These are phyloP conservation scores for Yarrowia alimentaria DNA, from an alignment of 805 yeast species.

Conservation along the genomic window DNA sequence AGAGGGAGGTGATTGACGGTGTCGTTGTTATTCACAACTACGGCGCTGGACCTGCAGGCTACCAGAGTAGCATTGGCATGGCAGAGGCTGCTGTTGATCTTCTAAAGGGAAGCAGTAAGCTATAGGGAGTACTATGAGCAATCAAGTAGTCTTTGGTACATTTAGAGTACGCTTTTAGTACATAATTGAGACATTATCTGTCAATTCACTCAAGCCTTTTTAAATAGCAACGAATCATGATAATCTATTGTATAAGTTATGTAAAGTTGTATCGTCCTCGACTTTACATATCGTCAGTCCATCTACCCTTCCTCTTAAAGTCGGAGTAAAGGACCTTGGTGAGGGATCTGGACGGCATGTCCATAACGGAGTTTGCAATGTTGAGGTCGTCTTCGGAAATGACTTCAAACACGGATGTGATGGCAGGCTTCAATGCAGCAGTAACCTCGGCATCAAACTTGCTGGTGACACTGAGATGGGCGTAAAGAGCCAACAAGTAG, in stretches of 20 bases:
- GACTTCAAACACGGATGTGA: conserved; percentile 65
- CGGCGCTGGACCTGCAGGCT: conserved; percentile 78
- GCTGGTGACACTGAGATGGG: conserved; percentile 51
- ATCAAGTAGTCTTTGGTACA: too few relatives aligned
- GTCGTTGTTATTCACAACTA: conserved; percentile 63
- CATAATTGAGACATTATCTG: too few relatives aligned
- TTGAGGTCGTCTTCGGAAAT: conserved; percentile 65
- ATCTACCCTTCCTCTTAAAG: conserved; percentile 74
- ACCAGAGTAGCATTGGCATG: conserved; percentile 68
- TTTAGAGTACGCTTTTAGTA: too few relatives aligned
- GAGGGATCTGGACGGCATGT: conserved; percentile 64
- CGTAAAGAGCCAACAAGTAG: conserved; percentile 56
- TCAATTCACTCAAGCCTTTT: too few relatives aligned
- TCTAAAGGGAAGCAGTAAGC: conserved; percentile 4
- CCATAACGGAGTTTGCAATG: conserved; percentile 62
- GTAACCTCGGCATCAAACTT: conserved; percentile 50
- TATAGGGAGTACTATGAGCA: background rate
- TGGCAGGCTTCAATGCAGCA: conserved; percentile 52
- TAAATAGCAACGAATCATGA: too few relatives aligned
- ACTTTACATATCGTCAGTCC: conserved; percentile 49
- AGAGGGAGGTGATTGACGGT: conserved; percentile 45
- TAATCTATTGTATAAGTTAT: too few relatives aligned
- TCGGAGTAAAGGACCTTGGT: conserved; percentile 67
- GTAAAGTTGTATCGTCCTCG: too few relatives aligned
- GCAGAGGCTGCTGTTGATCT: conserved; percentile 47